A percentile compares a stretch with the other conserved stretches of the same genome.
Conservation (phyloP, 352 stramenopile species). For the Thraustotheca clavata region DNA sequence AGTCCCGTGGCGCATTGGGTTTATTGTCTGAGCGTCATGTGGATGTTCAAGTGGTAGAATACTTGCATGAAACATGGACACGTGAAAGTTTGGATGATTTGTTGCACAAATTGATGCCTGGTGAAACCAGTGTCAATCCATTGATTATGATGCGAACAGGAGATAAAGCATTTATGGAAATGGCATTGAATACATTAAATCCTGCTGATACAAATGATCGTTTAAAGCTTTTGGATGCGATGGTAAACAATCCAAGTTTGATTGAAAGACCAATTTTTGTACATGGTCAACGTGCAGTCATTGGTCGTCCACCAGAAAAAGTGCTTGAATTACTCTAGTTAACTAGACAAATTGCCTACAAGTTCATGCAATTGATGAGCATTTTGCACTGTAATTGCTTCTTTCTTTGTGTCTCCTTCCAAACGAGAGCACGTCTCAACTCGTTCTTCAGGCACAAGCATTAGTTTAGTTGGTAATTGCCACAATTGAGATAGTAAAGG, state of each 20-base stretch:
- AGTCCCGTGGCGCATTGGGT: background rate
- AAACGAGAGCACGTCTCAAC: constrained; percentile 5
- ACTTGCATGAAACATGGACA: constrained; percentile 9
- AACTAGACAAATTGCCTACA: background rate
- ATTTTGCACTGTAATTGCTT: background rate
- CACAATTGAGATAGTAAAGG: constrained; percentile 34
- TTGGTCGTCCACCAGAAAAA: constrained; percentile 3
- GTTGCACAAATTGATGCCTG: background rate
- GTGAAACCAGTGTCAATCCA: background rate
- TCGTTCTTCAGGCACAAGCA: constrained; percentile 31
- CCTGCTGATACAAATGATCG: background rate
- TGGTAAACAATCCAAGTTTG: constrained; percentile 2
- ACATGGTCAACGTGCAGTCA: constrained; percentile 3
- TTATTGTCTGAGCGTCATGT: background rate
- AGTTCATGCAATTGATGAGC: constrained; percentile 1
- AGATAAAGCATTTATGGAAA: background rate
- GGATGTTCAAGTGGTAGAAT: constrained; percentile 10
- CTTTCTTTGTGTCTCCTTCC: background rate
- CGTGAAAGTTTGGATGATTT: background rate
- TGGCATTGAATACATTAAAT: background rate
- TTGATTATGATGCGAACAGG: constrained; percentile 11
- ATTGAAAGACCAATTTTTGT: constrained; percentile 21
- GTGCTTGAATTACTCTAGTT: constrained; percentile 1
- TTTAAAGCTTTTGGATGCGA: background rate
- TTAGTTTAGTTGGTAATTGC: constrained; percentile 29